Conservation (phyloP, 345 rosid genomes). For the Anacardium occidentale region DNA sequence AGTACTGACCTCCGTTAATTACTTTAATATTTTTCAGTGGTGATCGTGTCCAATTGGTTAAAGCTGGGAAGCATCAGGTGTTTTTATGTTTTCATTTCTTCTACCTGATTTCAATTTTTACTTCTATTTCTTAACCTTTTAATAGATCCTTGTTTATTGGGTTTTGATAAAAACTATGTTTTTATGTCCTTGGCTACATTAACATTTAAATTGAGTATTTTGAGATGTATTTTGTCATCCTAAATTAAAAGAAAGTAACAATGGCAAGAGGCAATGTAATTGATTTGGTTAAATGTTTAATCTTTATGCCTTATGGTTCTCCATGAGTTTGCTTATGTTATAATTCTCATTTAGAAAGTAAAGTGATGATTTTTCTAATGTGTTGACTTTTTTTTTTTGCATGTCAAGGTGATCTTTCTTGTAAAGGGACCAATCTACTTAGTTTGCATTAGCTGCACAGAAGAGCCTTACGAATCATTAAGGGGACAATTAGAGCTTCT, state of each 20-base stretch:
- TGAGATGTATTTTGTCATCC: background rate
- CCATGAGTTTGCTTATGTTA: background rate
- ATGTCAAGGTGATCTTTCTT: constrained; percentile 82
- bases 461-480: constrained; percentile 86
- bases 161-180: background rate
- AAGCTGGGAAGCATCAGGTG: constrained; percentile 96
- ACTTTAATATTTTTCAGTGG: constrained; percentile 42
- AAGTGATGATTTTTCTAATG: constrained; percentile 5
- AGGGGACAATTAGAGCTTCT: constrained; percentile 90
- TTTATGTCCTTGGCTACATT: background rate
- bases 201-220: background rate
- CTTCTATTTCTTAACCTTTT: background rate
- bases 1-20: constrained; percentile 24
- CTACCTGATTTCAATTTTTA: background rate
- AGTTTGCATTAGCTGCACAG: constrained; percentile 97
- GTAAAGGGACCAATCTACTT: constrained; percentile 97
- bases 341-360: background rate
- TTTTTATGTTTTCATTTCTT: constrained; percentile 14
- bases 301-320: background rate
- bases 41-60: constrained; percentile 74
- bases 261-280: background rate
- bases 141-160: background rate
- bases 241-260: background rate
- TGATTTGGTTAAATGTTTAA: background rate
- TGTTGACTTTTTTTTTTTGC: constrained; percentile 9